Conservation (phyloP, 2,329 filamentous ascomycete genomes). For the Daldinia sp. region DNA sequence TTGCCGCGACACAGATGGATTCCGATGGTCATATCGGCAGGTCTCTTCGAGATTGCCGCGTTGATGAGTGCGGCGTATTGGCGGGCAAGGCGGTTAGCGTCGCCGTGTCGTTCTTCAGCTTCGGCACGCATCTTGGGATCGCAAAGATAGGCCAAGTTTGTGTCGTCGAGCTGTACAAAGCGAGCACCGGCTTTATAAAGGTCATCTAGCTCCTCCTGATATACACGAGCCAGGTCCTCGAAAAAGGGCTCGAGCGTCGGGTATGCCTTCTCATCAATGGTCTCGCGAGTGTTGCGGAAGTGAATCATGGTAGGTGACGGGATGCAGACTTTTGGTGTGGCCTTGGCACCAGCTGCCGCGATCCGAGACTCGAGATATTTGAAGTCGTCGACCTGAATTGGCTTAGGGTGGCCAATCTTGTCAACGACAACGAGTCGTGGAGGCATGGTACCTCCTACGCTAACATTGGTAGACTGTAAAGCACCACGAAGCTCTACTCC, state of each 20-base stretch:
- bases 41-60: slow-evolving; percentile 63
- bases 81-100: slow-evolving; percentile 61
- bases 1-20: slow-evolving; percentile 70
- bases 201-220: slow-evolving; percentile 65
- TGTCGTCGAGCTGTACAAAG: slow-evolving; percentile 70
- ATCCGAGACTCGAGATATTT: slow-evolving; percentile 64
- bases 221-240: slow-evolving; percentile 66
- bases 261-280: slow-evolving; percentile 65
- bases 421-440: slow-evolving; percentile 66
- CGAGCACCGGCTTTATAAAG: slow-evolving; percentile 65
- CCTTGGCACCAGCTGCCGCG: slow-evolving; percentile 51
- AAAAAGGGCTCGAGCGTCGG: slow-evolving; percentile 67
- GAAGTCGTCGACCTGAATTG: slow-evolving; percentile 69
- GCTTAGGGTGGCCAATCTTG: slow-evolving; percentile 64
- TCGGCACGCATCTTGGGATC: slow-evolving; percentile 66
- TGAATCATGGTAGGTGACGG: slow-evolving; percentile 71
- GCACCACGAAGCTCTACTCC: slow-evolving; percentile 65
- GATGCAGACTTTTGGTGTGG: slow-evolving; percentile 67
- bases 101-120: slow-evolving; percentile 64
- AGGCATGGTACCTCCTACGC: slow-evolving; percentile 64
- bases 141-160: slow-evolving; percentile 70
- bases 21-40: slow-evolving; percentile 66
- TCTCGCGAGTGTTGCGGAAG: slow-evolving; percentile 66
- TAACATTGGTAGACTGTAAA: slow-evolving; percentile 57
- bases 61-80: slow-evolving; percentile 69